Evolutionary conservation across 2,329 filamentous ascomycete species (phyloP).

Genomic region (Fusarium poae): DNA sequence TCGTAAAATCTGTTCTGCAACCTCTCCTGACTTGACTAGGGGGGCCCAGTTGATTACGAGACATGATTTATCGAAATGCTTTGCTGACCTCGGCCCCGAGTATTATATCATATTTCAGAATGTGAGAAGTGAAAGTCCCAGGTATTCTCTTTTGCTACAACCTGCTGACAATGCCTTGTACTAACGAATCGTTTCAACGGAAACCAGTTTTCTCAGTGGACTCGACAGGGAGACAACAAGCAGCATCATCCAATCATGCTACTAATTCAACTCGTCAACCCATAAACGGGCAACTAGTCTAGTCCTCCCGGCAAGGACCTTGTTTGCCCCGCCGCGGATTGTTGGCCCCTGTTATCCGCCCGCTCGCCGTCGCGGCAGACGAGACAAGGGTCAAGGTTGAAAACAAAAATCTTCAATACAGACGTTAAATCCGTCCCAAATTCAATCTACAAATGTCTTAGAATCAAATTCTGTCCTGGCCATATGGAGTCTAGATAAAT

Average conservation of each 20-base stretch:
- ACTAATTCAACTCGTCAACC: neutral
- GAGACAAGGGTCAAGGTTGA: neutral
- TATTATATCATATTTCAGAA: neutral
- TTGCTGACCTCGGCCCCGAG: neutral
- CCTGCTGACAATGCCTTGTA: neutral
- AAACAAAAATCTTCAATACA: neutral
- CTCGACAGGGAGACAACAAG: neutral
- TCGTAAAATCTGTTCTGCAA: neutral
- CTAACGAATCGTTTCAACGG: neutral
- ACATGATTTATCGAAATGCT: neutral
- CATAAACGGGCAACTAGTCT: neutral
- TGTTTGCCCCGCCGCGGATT: neutral
- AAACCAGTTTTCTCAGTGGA: neutral
- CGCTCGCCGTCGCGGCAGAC: neutral
- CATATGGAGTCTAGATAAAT: constrained; percentile 8
- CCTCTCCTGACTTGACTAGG: neutral
- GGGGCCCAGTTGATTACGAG: neutral
- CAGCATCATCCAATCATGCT: neutral
- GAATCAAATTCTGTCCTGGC: neutral
- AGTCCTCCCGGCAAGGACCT: neutral
- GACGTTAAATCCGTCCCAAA: neutral
- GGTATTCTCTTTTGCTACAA: neutral
- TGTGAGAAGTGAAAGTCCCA: neutral
- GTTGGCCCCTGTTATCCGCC: neutral
- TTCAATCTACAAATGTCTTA: neutral